A percentile compares a stretch with the other conserved stretches of the same genome.
Evolutionary conservation across 139 green algal species (phyloP).

Genomic region (Pleodorina starrii): DNA sequence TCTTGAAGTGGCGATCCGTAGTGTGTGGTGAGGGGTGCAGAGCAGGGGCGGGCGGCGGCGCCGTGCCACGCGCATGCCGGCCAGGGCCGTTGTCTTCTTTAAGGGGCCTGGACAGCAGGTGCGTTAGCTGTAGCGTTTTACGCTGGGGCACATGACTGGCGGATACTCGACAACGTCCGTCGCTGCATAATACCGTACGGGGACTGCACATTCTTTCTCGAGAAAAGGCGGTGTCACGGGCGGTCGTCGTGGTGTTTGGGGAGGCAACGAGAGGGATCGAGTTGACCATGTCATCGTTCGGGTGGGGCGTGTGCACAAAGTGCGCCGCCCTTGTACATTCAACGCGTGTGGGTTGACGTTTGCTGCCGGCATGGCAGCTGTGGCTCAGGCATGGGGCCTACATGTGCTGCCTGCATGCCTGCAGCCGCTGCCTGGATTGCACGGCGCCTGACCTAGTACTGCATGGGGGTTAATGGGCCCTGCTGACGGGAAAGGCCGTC

Average conservation of each 20-base stretch:
- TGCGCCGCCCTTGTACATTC: slow-evolving; percentile 21
- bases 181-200: neutral
- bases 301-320: no score
- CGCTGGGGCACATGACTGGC: neutral
- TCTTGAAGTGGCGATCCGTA: no score
- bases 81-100: no score
- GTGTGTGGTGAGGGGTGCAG: no score
- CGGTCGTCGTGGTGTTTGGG: neutral
- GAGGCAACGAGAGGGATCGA: neutral
- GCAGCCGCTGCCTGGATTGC: neutral
- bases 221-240: neutral
- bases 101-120: neutral
- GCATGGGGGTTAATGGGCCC: neutral
- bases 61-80: neutral
- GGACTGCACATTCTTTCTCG: neutral
- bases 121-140: neutral
- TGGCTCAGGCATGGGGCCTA: neutral
- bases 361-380: slow-evolving; percentile 5
- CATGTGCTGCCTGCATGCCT: neutral
- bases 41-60: neutral
- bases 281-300: neutral
- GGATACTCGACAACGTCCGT: neutral
- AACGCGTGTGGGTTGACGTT: neutral
- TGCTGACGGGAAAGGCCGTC: neutral
- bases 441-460: neutral